Conservation (phyloP, 2,329 filamentous ascomycete species). For the Aureobasidium sp. region DNA sequence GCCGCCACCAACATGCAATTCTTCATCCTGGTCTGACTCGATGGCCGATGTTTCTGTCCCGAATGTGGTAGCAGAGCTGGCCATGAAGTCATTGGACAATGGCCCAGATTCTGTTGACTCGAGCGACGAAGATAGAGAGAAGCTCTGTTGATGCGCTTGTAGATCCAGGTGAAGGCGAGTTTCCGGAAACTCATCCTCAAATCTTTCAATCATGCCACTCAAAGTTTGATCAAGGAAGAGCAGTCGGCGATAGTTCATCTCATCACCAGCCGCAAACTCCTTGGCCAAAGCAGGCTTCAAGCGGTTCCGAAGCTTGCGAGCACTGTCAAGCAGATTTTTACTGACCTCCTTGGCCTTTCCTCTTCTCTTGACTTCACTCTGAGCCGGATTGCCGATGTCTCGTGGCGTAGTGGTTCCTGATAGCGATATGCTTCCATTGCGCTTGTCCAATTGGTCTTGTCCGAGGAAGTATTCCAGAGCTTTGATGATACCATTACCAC, state of each 20-base stretch:
- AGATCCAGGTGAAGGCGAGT: slow-evolving; percentile 50
- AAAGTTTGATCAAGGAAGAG: slow-evolving; percentile 84
- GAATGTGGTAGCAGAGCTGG: slow-evolving; percentile 20
- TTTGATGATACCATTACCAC: slow-evolving; percentile 90
- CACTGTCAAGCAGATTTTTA: slow-evolving; percentile 78
- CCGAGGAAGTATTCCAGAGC: slow-evolving; percentile 84
- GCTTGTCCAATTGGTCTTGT: slow-evolving; percentile 59
- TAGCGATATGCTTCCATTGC: slow-evolving; percentile 37
- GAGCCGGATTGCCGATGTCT: slow-evolving; percentile 33
- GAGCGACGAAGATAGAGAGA: slow-evolving; percentile 16
- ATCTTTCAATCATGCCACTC: slow-evolving; percentile 85
- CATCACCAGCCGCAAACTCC: slow-evolving; percentile 63
- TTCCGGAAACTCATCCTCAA: slow-evolving; percentile 94
- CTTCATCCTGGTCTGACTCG: slow-evolving; percentile 27
- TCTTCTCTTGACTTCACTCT: slow-evolving; percentile 26
- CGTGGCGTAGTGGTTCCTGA: slow-evolving; percentile 47
- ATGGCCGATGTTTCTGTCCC: slow-evolving; percentile 9
- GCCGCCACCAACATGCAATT: slow-evolving; percentile 24
- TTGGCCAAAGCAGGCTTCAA: slow-evolving; percentile 77
- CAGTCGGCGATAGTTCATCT: slow-evolving; percentile 73
- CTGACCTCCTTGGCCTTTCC: slow-evolving; percentile 86
- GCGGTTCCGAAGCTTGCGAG: slow-evolving; percentile 77
- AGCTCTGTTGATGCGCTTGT: background rate
- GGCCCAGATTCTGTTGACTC: slow-evolving; percentile 13
- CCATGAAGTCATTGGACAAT: background rate